Conservation (phyloP, 768 basidiomycete species). For the Mycena alexandri region DNA sequence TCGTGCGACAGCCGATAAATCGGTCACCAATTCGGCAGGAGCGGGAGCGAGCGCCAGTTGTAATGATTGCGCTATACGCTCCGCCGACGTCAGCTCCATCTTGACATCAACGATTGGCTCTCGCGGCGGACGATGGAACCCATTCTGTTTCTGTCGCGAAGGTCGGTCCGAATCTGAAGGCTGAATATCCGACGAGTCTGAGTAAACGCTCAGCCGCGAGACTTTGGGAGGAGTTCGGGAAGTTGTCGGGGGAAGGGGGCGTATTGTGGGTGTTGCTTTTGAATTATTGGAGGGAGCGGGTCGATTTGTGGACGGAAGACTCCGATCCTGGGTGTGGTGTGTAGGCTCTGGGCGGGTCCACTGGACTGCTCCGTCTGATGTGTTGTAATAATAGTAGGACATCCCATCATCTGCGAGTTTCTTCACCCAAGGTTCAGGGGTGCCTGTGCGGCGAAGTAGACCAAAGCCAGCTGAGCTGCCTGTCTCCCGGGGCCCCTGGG, state of each 20-base stretch:
- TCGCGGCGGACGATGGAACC: slow-evolving; percentile 20
- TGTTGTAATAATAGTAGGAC: slow-evolving; percentile 86
- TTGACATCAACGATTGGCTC: slow-evolving; percentile 38
- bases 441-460: slow-evolving; percentile 66
- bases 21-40: slow-evolving; percentile 68
- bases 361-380: slow-evolving; percentile 71
- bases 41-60: slow-evolving; percentile 71
- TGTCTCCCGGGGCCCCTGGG: slow-evolving; percentile 52
- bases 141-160: slow-evolving; percentile 39
- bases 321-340: slow-evolving; percentile 35
- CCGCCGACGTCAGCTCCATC: slow-evolving; percentile 72
- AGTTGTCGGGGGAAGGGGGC: slow-evolving; percentile 34
- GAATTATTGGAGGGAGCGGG: slow-evolving; percentile 26
- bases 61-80: slow-evolving; percentile 74
- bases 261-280: slow-evolving; percentile 43
- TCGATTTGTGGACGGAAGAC: slow-evolving; percentile 32
- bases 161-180: slow-evolving; percentile 54
- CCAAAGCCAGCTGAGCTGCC: slow-evolving; percentile 67
- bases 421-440: slow-evolving; percentile 87
- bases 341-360: slow-evolving; percentile 74
- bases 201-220: slow-evolving; percentile 74
- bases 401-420: slow-evolving; percentile 86
- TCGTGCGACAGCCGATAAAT: slow-evolving; percentile 71
- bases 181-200: slow-evolving; percentile 83
- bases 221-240: slow-evolving; percentile 39